phyloP scores from a whole-genome alignment of 176 grass and related monocot species.

The Ensete ventricosum region DNA sequence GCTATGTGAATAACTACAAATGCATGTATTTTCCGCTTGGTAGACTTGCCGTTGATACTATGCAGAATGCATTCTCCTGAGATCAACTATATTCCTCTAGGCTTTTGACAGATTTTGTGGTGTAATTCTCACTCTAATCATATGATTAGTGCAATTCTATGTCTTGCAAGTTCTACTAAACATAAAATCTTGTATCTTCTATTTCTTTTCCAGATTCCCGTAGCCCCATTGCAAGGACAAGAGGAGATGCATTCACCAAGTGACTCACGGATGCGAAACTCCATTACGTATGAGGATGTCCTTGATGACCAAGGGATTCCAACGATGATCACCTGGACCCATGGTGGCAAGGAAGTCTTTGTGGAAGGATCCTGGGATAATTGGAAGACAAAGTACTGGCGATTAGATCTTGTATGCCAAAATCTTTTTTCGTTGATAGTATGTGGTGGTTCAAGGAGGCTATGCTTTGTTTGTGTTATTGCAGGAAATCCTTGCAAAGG shows the following conservation, averaged over 20 bases:
- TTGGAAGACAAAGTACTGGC: conserved; percentile 64
- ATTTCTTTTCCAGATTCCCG: conserved; percentile 6
- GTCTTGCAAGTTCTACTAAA: not conserved
- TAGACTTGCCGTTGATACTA: too few relatives aligned
- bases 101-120: not conserved
- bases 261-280: not conserved
- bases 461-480: not conserved
- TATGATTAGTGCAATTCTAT: not conserved
- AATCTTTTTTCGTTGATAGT: not conserved
- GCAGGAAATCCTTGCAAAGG: conserved; percentile 83
- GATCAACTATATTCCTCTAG: too few relatives aligned
- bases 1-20: too few relatives aligned
- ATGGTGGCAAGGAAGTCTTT: conserved; percentile 62
- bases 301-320: conserved; percentile 43
- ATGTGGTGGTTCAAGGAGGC: not conserved
- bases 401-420: not conserved
- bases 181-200: not conserved
- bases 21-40: too few relatives aligned
- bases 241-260: conserved; percentile 8
- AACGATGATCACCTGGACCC: conserved; percentile 70
- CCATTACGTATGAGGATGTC: not conserved
- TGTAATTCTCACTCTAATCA: not conserved
- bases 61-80: too few relatives aligned
- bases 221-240: conserved; percentile 15
- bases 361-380: conserved; percentile 99